Evolutionary conservation across 306 rosid genomes (phyloP).

Genomic region (Trichosanthes cucumerina): DNA sequence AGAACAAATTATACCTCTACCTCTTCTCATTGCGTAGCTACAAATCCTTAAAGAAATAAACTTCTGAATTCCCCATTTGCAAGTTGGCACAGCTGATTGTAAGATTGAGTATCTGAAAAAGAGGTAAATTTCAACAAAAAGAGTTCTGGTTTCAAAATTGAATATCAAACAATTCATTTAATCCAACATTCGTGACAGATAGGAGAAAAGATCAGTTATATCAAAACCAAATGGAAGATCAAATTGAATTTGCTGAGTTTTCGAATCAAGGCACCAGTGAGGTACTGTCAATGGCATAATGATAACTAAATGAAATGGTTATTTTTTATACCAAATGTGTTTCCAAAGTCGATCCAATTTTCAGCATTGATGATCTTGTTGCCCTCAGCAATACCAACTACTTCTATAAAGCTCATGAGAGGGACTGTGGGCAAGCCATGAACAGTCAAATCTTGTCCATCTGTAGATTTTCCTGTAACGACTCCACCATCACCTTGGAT

Average conservation of each 20-base stretch:
- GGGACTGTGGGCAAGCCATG: conserved; percentile 44
- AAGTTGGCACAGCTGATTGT: conserved; percentile 76
- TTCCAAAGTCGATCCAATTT: conserved; percentile 79
- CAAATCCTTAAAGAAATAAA: conserved; percentile 47
- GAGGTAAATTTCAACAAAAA: not conserved
- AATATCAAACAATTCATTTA: not conserved
- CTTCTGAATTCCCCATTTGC: conserved; percentile 78
- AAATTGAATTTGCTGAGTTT: not conserved
- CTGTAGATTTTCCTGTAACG: conserved; percentile 65
- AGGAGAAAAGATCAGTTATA: not conserved
- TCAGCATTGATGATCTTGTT: conserved; percentile 68
- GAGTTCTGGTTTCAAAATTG: not conserved
- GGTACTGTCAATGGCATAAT: not conserved
- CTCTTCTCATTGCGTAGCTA: not conserved
- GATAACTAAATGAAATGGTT: not conserved
- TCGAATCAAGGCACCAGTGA: not conserved
- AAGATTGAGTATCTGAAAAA: conserved; percentile 45
- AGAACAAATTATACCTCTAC: not conserved
- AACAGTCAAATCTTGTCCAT: conserved; percentile 51
- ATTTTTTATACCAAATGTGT: conserved; percentile 45
- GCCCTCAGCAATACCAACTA: conserved; percentile 66
- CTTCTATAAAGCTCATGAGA: conserved; percentile 65
- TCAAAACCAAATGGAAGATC: not conserved
- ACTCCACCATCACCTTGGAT: conserved; percentile 35
- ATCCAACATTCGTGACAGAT: not conserved